Evolutionary conservation across 495 filamentous ascomycete species (phyloP).

Genomic region (Neurospora sp.): DNA sequence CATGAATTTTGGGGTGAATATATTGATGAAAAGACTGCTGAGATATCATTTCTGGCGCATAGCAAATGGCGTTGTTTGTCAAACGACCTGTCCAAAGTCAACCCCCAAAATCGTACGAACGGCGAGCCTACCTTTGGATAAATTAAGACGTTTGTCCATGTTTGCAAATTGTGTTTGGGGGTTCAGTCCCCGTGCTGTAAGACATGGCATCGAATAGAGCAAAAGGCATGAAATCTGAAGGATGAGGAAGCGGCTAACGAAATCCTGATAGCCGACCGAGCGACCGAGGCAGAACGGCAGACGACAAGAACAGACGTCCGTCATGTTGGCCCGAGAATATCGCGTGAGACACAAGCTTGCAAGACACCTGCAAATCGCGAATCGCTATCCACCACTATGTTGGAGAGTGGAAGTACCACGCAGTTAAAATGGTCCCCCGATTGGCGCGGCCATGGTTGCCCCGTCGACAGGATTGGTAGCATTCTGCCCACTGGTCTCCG

Average conservation of each 20-base stretch:
- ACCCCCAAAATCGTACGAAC: background rate
- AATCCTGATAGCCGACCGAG: background rate
- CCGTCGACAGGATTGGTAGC: background rate
- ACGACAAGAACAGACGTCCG: background rate
- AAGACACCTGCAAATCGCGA: background rate
- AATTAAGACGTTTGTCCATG: background rate
- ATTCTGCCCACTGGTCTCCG: background rate
- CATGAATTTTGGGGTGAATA: background rate
- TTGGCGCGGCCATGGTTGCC: background rate
- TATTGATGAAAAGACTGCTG: background rate
- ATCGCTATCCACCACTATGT: background rate
- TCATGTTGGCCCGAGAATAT: background rate
- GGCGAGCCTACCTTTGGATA: background rate
- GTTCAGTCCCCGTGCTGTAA: background rate
- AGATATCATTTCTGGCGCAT: background rate
- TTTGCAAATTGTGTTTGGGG: background rate
- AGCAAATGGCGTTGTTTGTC: background rate
- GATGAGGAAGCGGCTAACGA: background rate
- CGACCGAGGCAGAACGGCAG: background rate
- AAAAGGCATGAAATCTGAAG: background rate
- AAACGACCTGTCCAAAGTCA: background rate
- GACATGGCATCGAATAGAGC: background rate
- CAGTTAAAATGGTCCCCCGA: background rate
- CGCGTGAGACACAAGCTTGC: background rate
- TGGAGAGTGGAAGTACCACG: background rate